These are phyloP conservation scores for Letharia lupina DNA, from an alignment of 495 filamentous ascomycete genomes.

Conservation along the genomic window DNA sequence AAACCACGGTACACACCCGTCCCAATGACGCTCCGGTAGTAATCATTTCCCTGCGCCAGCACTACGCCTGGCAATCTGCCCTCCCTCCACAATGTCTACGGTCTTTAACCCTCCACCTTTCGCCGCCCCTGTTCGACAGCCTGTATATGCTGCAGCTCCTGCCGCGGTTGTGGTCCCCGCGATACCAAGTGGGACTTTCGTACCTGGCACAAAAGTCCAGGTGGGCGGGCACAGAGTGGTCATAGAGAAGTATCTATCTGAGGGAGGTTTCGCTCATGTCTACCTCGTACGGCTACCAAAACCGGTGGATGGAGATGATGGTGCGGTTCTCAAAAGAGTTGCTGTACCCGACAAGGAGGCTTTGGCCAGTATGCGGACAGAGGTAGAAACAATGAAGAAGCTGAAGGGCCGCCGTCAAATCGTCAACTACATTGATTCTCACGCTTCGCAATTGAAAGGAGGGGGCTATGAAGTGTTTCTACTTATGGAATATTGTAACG, in stretches of 20 bases:
- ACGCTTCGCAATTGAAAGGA: conserved; percentile 84
- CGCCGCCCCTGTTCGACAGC: conserved; percentile 20
- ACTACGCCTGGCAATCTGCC: conserved; percentile 4
- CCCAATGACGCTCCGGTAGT: conserved; percentile 8
- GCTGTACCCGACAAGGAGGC: conserved; percentile 95
- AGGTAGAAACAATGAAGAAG: conserved; percentile 99
- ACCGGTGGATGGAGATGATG: conserved; percentile 69
- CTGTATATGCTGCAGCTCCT: conserved; percentile 16
- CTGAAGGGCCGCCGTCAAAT: conserved; percentile 92
- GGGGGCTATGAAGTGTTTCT: conserved; percentile 97
- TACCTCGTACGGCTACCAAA: conserved; percentile 84
- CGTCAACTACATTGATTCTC: conserved; percentile 96
- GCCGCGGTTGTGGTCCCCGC: conserved; percentile 32
- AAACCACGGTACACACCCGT: neutral
- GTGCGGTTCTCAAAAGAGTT: conserved; percentile 87
- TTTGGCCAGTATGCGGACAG: conserved; percentile 90
- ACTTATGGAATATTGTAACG: conserved; percentile 84
- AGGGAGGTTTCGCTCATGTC: conserved; percentile 97
- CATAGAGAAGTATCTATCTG: conserved; percentile 97
- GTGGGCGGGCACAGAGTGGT: conserved; percentile 85
- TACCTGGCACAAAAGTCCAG: conserved; percentile 90
- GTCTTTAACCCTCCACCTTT: conserved; percentile 22
- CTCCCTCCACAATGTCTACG: conserved; percentile 21
- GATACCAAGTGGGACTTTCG: conserved; percentile 80
- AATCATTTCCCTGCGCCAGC: neutral